Conservation (phyloP, 164 flowering plant species). For the Cinnamomum chago region DNA sequence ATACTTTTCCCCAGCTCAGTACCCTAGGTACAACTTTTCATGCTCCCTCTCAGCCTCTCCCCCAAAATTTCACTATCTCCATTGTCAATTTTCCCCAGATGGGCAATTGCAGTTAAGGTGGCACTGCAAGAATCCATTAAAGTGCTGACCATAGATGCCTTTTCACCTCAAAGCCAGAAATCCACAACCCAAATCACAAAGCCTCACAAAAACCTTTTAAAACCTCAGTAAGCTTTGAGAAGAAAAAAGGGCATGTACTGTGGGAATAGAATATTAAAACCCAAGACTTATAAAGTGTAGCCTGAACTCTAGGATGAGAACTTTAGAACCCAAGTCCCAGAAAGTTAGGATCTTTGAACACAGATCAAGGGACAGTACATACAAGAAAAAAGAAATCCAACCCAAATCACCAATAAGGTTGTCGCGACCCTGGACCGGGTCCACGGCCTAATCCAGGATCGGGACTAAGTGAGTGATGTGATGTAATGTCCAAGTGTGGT, state of each 20-base stretch:
- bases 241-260: background rate
- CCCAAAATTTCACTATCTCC: too few species aligned
- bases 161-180: background rate
- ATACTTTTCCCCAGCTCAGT: too few species aligned
- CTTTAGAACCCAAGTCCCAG: background rate
- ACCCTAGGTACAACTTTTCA: too few species aligned
- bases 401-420: background rate
- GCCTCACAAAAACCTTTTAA: background rate
- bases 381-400: background rate
- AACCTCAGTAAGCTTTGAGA: background rate
- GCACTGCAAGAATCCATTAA: conserved; percentile 49
- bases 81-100: conserved; percentile 1
- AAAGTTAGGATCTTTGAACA: conserved; percentile 10
- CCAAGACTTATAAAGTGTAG: background rate
- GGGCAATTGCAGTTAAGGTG: conserved; percentile 28
- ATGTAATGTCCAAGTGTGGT: too few species aligned
- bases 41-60: too few species aligned
- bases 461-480: too few species aligned
- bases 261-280: background rate
- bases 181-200: background rate
- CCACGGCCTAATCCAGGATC: too few species aligned
- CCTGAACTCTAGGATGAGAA: background rate
- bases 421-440: too few species aligned
- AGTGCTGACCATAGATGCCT: background rate
- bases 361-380: background rate